Percentiles rank a stretch among this genome's conserved stretches.
These are phyloP conservation scores for Arthrobotrys entomopaga DNA, from an alignment of 2,329 filamentous ascomycete genomes.

Conservation along the genomic window DNA sequence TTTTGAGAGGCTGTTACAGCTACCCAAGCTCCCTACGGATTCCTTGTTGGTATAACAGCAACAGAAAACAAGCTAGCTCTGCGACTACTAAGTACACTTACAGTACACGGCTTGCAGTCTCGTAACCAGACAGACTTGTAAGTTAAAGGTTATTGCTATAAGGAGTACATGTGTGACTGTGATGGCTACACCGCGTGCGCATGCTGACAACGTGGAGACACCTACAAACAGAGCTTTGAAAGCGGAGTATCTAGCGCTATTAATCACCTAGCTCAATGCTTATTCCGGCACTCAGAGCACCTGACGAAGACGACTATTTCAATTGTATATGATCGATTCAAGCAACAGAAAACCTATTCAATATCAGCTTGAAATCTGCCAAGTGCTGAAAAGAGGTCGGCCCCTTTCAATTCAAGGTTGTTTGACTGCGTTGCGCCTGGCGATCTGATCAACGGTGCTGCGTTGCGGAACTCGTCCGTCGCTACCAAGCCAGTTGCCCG, in stretches of 20 bases:
- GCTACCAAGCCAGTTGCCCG: constrained; percentile 36
- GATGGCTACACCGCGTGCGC: constrained; percentile 12
- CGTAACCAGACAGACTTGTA: neutral
- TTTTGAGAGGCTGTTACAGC: neutral
- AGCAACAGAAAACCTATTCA: too few species aligned
- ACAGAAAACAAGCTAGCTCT: neutral
- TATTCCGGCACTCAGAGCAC: too few species aligned
- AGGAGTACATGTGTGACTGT: constrained; percentile 8
- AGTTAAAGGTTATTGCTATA: too few species aligned
- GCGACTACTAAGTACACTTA: too few species aligned
- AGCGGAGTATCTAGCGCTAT: neutral
- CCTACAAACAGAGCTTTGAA: constrained; percentile 1
- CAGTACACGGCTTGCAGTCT: neutral
- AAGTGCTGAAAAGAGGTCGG: constrained; percentile 1
- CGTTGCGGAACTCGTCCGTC: constrained; percentile 20
- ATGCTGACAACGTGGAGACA: neutral
- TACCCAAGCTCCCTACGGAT: constrained; percentile 13
- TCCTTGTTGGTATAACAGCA: neutral
- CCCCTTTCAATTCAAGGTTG: constrained; percentile 49
- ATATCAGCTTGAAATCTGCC: neutral
- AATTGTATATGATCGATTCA: too few species aligned
- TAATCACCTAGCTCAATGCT: neutral
- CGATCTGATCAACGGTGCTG: constrained; percentile 4
- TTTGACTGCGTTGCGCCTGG: neutral
- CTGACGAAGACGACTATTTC: too few species aligned